Evolutionary conservation across 2,329 filamentous ascomycete species (phyloP), one percentile per base, ranked within the genome.

Genomic region (Aspergillus eucalypticola): DNA sequence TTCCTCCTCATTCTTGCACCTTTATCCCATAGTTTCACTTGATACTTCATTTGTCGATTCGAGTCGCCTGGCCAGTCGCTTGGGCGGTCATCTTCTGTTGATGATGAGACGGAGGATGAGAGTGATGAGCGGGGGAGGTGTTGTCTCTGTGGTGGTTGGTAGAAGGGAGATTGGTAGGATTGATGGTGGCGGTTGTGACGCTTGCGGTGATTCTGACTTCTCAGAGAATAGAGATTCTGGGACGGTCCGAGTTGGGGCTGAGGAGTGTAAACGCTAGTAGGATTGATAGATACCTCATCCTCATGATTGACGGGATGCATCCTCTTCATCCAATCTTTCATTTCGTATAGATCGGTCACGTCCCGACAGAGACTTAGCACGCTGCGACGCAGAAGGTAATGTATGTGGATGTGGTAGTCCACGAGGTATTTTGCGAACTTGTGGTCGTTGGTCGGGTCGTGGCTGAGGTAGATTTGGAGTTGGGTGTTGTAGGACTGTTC

Each of bases 391-490:
- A 59, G 29, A 21, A 71, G 62, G 29, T 69, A 68, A 44, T 75
- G 74, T 19, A 73, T 66, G 13, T 70, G 69, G 19, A 76, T 68
- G 51, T 76, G 74, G n/a, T 65, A 71, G 44, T 75, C 72, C 3
- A 73, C 64, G 15, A 64, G 63, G 44, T 74, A 75, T 35, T 67
- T 68, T 3, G 72, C 72, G 35, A 71, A 69, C 1, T 65, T 53
- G 3, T 59, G 15, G 23, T 66, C 63, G 2, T 51, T 35, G 8
- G 65, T 51, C 1, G 61, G 38, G 15, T 61, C 56, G 21, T 66
- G 56, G 5, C 27, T n/a, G 13, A 32, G 11, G 32, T 55, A 56
- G 2, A 13, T 15, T 13, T 51, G 19, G 7, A 62, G 5, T 5
- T 39, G 53, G 13, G 58, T 25, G 38, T 67, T 56, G 27, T 67